Conservation (phyloP, 805 yeast genomes). For the Saccharomycopsis oosterbeekiorum region DNA sequence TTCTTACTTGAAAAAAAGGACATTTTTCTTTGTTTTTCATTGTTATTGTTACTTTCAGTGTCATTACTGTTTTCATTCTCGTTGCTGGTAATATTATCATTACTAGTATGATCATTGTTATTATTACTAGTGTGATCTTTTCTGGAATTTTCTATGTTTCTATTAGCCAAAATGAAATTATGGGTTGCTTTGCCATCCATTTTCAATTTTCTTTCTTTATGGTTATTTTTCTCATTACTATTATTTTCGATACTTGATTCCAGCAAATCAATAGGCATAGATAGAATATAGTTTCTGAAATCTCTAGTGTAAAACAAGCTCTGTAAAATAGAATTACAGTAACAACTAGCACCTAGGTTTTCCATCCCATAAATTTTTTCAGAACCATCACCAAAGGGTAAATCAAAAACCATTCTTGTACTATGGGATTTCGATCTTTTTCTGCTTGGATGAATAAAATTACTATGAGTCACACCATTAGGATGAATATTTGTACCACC, state of each 20-base stretch:
- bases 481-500: not conserved
- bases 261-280: conserved; percentile 34
- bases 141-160: conserved; percentile 7
- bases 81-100: not conserved
- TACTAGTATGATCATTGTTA: not conserved
- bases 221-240: not conserved
- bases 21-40: conserved; percentile 20
- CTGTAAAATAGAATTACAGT: conserved; percentile 87
- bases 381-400: conserved; percentile 58
- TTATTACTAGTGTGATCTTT: conserved; percentile 18
- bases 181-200: conserved; percentile 35
- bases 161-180: conserved; percentile 23
- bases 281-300: conserved; percentile 50
- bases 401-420: conserved; percentile 4
- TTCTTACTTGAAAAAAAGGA: conserved; percentile 25
- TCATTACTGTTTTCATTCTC: conserved; percentile 3
- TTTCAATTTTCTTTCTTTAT: conserved; percentile 27
- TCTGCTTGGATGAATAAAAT: not conserved
- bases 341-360: conserved; percentile 86
- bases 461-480: not conserved
- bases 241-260: not conserved
- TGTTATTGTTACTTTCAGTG: conserved; percentile 9
- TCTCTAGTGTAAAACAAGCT: conserved; percentile 67
- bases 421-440: not conserved
- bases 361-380: conserved; percentile 71